These are phyloP conservation scores for Chamaecyparis obtusa DNA, from an alignment of 75 land plant genomes.

Conservation along the genomic window DNA sequence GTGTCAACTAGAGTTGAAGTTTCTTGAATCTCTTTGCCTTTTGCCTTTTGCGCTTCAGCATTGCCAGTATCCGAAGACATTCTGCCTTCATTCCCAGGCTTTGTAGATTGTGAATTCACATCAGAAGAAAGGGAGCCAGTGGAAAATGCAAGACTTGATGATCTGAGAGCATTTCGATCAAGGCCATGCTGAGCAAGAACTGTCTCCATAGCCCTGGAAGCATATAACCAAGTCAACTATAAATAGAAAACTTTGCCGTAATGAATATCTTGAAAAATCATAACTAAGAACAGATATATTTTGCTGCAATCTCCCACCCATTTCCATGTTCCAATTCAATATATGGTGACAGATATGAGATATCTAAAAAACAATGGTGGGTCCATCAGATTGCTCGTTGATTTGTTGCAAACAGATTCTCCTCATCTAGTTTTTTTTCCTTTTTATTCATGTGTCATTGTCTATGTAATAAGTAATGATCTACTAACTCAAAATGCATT, in stretches of 20 bases:
- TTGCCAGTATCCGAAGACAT: conserved; percentile 6
- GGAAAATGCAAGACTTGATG: conserved; percentile 42
- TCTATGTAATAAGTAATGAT: too few species aligned
- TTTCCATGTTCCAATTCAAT: neutral
- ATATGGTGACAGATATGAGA: neutral
- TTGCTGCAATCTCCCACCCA: neutral
- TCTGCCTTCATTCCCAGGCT: conserved; percentile 14
- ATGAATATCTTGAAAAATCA: neutral
- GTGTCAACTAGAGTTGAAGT: neutral
- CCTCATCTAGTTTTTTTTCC: too few species aligned
- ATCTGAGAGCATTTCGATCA: conserved; percentile 56
- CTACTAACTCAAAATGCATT: too few species aligned
- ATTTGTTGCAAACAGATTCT: too few species aligned
- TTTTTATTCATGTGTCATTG: too few species aligned
- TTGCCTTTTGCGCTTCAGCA: neutral
- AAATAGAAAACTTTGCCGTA: neutral
- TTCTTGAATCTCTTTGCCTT: neutral
- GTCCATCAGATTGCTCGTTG: neutral
- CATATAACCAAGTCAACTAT: neutral
- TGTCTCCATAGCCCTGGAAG: conserved; percentile 72
- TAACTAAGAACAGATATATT: neutral
- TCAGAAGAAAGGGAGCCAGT: conserved; percentile 37
- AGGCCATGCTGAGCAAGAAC: conserved; percentile 74
- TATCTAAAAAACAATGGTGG: neutral
- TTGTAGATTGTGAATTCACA: conserved; percentile 16